Base-by-base conservation (phyloP, 176 grass and related monocot genomes). In the Avena atlantica region DNA sequence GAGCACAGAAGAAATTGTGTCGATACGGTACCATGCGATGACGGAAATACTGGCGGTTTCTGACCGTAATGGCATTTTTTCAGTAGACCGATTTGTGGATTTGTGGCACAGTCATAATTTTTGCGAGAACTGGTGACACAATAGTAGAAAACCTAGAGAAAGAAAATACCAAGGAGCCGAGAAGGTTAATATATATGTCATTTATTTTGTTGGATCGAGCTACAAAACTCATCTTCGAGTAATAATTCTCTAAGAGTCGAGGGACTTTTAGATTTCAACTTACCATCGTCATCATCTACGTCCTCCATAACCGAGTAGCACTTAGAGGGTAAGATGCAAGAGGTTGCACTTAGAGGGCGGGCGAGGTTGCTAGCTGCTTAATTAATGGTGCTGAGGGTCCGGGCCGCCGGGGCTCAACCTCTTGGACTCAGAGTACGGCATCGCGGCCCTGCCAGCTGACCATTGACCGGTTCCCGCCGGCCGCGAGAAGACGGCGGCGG, bases 371-470 rank as follows among this genome's bases (percentile, higher is more conserved):
- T 66, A 68, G 13, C 29, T 40, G 37, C 40, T 42, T 42, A 42
- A 42, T 47, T 72, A 91, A 60, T 95, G 93, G 53, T 95, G 93
- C 74, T 93, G 89, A 37, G 93, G 93, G 65, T 95, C 89, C 4
- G 91, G 84, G 4, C 93, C 93, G 9, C 89, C 56, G 8, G 91
- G 93, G 81, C 89, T 93, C 25, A 53, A 6, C 79, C 93, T 71
- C 62, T 93, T 95, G 0, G 93, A 95, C 75, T 79, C 86, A 8
- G 81, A 84, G 84, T 40, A 87, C 13, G 67, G 34, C 45, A 10
- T 17, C 4, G 15, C 81, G 19, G 12, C 2, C 12, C 12, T 55
- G 51, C 16, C 25, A 11, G 34, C 68, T 49, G 56, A 34, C 27
- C 2, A 36, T 27, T 36, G 64, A 17, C 29, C 64, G 9, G 78